Base-by-base conservation (phyloP, 2,329 filamentous ascomycete genomes). In the Didymellaceae sp. region DNA sequence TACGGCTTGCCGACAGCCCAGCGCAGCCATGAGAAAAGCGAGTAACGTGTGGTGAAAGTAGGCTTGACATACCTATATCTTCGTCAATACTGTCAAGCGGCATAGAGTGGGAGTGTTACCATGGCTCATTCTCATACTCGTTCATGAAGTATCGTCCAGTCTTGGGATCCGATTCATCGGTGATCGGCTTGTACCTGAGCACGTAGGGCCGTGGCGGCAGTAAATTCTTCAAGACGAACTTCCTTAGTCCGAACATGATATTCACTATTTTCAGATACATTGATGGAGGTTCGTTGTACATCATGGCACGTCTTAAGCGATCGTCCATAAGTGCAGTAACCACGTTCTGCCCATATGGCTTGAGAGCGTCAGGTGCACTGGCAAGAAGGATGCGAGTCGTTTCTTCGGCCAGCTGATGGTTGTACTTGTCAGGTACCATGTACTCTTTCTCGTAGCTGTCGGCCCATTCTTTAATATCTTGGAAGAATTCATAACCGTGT, bases 301-400 rank as follows among this genome's bases (percentile, higher is more conserved):
- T 72, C 78, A 91, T 90, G 0, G 87, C 84, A 40, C 78, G 78
- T 13, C 87, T 77, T 38, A 90, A 72, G 10, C 82, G 78, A 18
- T 85, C 81, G 18, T 85, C 86, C 80, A 91, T 83, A 43, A 89
- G 71, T 8, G 82, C 80, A 25, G 78, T 77, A 6, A 87, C 75
- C 21, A 81, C 73, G 38, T 84, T 75, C 21, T 76, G 65, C 1
- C 75, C 82, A 13, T 54, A 37, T 4, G 82, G 66, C 0, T 77
- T 74, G 32, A 80, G 74, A 14, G 79, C 55, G 51, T 63, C 47
- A 13, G 79, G 75, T 0, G 87, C 78, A 49, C 84, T 77, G 51
- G 80, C 84, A 21, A 88, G 66, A 21, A 91, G 71, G 47, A 91
- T 74, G 0, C 80, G 77, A 7, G 85, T 80, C 0, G 88, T 83